Evolutionary conservation across 176 grass and related monocot genomes (phyloP), one percentile per base, ranked within the genome.

Genomic region (Hordeum vulgare): DNA sequence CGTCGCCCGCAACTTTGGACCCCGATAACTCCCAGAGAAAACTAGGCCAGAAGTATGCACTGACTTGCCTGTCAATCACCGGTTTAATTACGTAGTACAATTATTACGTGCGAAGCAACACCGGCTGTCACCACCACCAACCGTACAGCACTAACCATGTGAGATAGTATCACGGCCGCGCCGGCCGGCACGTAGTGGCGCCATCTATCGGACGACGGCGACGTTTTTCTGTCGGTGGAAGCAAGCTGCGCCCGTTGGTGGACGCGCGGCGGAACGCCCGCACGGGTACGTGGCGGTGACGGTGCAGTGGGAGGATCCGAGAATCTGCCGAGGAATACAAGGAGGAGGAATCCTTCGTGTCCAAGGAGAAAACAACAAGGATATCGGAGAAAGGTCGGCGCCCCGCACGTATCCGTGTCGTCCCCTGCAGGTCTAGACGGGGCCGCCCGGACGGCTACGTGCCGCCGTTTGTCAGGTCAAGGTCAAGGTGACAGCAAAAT

Each of bases 221-320:
- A 73, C 69, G 69, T 17, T 72, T 72, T 73, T 49, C 13, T 28
- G 70, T 73, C 70, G 41, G 41, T 73, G 70, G 70, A 49, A 49
- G 70, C 41, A 28, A 49, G 70, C 41, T 0, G 20, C 40, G 62
- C 7, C 3, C 17, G 63, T 14, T 66, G 64, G 31, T 5, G 33
- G 7, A 10, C 23, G 13, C 37, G 1, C 1, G 11, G 8, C 53
- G 37, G 34, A 21, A 44, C 7, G 6, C n/a, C 37, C 6, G 6
- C 15, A 6, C 24, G 39, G 14, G 26, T 49, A 74, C 42, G 71
- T 74, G 71, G 24, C 24, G 71, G 13, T 53, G 71, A 74, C 42
- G 44, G 25, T 49, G 71, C 69, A 72, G 25, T 3, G 41, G 39
- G 13, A 14, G 70, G 24, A 71, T 71, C 68, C 42, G 3, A 4